Base-by-base conservation (phyloP, 2,329 filamentous ascomycete genomes). In the Phialophora expanda region DNA sequence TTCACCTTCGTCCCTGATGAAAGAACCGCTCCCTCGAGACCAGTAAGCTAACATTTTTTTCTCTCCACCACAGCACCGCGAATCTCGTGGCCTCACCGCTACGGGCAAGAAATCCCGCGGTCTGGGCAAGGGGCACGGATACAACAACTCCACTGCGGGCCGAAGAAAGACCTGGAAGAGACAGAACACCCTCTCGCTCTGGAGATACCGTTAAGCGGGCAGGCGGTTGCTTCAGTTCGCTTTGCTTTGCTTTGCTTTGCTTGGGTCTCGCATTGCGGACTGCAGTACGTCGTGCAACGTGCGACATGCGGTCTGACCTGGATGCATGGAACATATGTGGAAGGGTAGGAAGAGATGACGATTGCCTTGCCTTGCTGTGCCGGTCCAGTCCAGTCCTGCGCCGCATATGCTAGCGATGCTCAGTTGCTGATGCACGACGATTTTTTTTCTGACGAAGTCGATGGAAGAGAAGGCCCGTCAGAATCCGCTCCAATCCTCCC, bases 91-190 rank as follows among this genome's bases (percentile, higher is more conserved):
- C 79, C 92, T 99, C 76, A 99, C 95, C 76, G 90, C 94, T 78
- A 98, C 94, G 75, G 95, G 95, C 89, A 99, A 99, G 93, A 96
- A 96, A 87, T 97, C 92, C 79, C 93, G 95, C 83, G 95, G 96
- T 85, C 90, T 99, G 86, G 95, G 95, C 90, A 97, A 97, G 89
- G 95, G 95, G 77, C 94, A 98, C 86, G 89, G 90, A 80, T 99
- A 92, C 93, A 97, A 94, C 92, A 97, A 99, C 88, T 99, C 95
- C 83, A 87, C 86, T 76, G 91, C 93, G 77, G 95, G 95, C 79
- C 89, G 95, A 84, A 94, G 96, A 88, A 97, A 99, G 93, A 99
- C 94, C 82, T 99, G 95, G 96, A 97, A 97, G 92, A 89, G 91
- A 82, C 93, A 97, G 88, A 99, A 99, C 91, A 99, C 94, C 83